Evolutionary conservation across 2,329 filamentous ascomycete genomes (phyloP), one percentile per base, ranked within the genome.

Genomic region (Mycosphaerella sp.): DNA sequence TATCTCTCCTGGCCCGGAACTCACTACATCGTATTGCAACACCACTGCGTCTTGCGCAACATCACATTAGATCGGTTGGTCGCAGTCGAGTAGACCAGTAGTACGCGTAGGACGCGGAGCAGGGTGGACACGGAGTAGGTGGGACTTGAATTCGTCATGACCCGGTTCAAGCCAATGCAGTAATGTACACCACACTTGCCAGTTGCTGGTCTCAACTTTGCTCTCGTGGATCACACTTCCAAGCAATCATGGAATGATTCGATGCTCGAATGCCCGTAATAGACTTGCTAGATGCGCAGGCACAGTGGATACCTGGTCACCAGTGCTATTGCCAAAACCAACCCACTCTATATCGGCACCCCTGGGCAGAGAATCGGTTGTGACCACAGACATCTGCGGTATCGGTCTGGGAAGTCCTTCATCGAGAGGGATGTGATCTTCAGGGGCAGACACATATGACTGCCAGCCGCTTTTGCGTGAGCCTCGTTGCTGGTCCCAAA

Each of bases 271-370:
- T 4, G 40, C 37, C 14, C 49, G 2, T 13, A 64, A 44, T 12
- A 64, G 41, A 32, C 55, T 49, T 10, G 41, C 42, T 6, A 63
- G 45, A 49, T 62, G 61, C 17, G 41, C 37, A 27, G 49, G 53
- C 28, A 59, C 34, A 13, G 16, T 27, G 14, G 13, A 6, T 13
- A 40, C 25, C 25, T 34, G 18, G 4, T 17, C 6, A 6, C n/a
- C 21, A 8, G 42, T 27, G 7, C 42, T 49, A n/a, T 49, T 47
- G 16, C 56, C 53, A 28, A 40, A 53, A 6, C 56, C 60, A 16
- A 62, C 59, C 90, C 91, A 98, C 72, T 98, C 93, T 9, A 96
- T 80, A 34, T 76, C 75, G 25, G 85, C 85, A 13, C 73, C 75
- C 16, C 87, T 79, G 1, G 93, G 93, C 10, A 98, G 75, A 58